Base-by-base conservation (phyloP, 495 filamentous ascomycete species). In the Glutinoglossum americanum region DNA sequence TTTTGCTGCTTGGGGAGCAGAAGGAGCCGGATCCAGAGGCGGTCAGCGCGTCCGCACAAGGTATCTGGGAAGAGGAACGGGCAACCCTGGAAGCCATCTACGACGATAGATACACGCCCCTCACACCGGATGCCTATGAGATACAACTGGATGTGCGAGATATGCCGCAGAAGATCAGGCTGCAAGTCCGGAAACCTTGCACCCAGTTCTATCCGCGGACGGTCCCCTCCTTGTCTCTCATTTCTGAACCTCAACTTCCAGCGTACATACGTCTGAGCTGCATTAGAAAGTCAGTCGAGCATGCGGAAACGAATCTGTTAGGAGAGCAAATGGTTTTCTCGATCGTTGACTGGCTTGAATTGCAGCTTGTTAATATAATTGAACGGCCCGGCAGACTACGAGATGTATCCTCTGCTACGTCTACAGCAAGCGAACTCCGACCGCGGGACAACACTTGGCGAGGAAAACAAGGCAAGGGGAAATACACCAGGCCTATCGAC, bases 261-360 rank as follows among this genome's bases (percentile, higher is more conserved):
- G 83, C 90, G 8, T 93, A 97, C 62, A 94, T 97, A 60, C 83
- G 87, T 48, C 74, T 98, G 3, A 94, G 88, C 63, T 80, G 93
- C 17, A 84, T 90, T 64, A 83, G 87, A 60, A 83, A 83, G 68
- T 79, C 79, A 1, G 73, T 94, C 3, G 70, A 76, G 17, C 78
- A 85, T 67, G 81, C 89, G 1, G 68, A 74, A 54, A 73, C 78
- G 32, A 77, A 77, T 48, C 73, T 93, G 44, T 66, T 80, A 17
- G 93, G 89, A 27, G 83, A 89, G 61, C 81, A 84, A 54, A 92
- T 93, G 81, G 76, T 94, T 10, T 98, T 87, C 68, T 84, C 85
- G 56, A 74, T 95, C 28, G 70, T 90, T 17, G 87, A 94, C 68
- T 98, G 89, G 88, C 66, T 96, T 13, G 89, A 97, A 64, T 72